These are phyloP conservation scores for Candida frijolesensis DNA, from an alignment of 1,139 yeast genomes.

Conservation along the genomic window DNA sequence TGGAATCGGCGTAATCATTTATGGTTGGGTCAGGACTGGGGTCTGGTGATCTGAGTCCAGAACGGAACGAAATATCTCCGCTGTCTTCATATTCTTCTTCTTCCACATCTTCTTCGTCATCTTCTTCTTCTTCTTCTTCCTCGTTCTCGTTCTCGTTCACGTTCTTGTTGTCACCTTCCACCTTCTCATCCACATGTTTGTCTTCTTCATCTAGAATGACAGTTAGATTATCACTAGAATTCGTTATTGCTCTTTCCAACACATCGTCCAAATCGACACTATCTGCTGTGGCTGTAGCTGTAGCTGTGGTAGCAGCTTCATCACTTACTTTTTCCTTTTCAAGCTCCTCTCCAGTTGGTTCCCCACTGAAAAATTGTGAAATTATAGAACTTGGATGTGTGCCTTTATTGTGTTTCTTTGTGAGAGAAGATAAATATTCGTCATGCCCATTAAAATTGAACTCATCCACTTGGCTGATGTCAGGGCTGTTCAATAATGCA, in stretches of 20 bases:
- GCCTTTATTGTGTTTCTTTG: slow-evolving; percentile 5
- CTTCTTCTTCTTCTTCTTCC: neutral
- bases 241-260: slow-evolving; percentile 13
- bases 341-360: slow-evolving; percentile 2
- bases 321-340: neutral
- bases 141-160: slow-evolving; percentile 7
- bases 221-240: slow-evolving; percentile 31
- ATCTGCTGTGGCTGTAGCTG: neutral
- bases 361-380: slow-evolving; percentile 14
- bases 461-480: slow-evolving; percentile 7
- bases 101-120: neutral
- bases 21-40: slow-evolving; percentile 14
- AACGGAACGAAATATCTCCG: slow-evolving; percentile 1
- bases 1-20: slow-evolving; percentile 11
- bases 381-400: slow-evolving; percentile 10
- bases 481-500: slow-evolving; percentile 19
- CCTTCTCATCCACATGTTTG: slow-evolving; percentile 8
- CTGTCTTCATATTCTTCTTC: slow-evolving; percentile 1
- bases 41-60: slow-evolving; percentile 6
- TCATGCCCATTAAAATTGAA: slow-evolving; percentile 9
- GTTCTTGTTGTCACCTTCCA: neutral
- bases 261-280: slow-evolving; percentile 8
- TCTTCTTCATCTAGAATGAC: slow-evolving; percentile 24
- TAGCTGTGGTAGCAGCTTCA: neutral
- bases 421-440: slow-evolving; percentile 2